phyloP scores from a whole-genome alignment of 2,329 filamentous ascomycete genomes.

The Macrophomina phaseolina region DNA sequence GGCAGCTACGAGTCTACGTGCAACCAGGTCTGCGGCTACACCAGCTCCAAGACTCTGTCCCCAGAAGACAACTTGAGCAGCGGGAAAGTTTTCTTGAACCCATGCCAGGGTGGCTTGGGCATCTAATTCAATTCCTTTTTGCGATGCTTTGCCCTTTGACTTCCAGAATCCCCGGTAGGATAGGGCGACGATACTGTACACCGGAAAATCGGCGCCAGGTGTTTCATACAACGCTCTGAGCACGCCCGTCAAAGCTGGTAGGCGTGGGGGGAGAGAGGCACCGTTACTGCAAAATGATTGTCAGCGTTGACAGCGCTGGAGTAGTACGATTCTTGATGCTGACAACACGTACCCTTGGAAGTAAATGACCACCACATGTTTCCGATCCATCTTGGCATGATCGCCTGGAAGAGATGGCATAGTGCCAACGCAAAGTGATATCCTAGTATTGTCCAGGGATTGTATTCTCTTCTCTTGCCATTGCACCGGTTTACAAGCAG shows the following conservation, averaged over 20 bases:
- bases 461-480: slow-evolving; percentile 70
- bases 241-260: slow-evolving; percentile 54
- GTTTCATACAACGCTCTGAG: slow-evolving; percentile 39
- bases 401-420: neutral
- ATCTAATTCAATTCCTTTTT: slow-evolving; percentile 72
- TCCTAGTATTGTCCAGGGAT: slow-evolving; percentile 68
- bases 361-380: slow-evolving; percentile 51
- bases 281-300: slow-evolving; percentile 43
- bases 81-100: slow-evolving; percentile 56
- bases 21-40: slow-evolving; percentile 62
- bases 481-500: slow-evolving; percentile 63
- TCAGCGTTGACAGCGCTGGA: neutral
- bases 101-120: slow-evolving; percentile 68
- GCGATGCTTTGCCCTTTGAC: slow-evolving; percentile 72
- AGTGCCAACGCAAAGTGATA: slow-evolving; percentile 63
- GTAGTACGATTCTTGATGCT: neutral
- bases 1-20: slow-evolving; percentile 10
- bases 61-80: slow-evolving; percentile 68
- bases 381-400: slow-evolving; percentile 10
- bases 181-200: slow-evolving; percentile 52
- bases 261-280: slow-evolving; percentile 52
- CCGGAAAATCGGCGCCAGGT: neutral
- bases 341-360: slow-evolving; percentile 51
- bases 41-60: slow-evolving; percentile 79
- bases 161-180: slow-evolving; percentile 79